Evolutionary conservation across 2,329 filamentous ascomycete genomes (phyloP).

Genomic region (Alternaria metachromatica): DNA sequence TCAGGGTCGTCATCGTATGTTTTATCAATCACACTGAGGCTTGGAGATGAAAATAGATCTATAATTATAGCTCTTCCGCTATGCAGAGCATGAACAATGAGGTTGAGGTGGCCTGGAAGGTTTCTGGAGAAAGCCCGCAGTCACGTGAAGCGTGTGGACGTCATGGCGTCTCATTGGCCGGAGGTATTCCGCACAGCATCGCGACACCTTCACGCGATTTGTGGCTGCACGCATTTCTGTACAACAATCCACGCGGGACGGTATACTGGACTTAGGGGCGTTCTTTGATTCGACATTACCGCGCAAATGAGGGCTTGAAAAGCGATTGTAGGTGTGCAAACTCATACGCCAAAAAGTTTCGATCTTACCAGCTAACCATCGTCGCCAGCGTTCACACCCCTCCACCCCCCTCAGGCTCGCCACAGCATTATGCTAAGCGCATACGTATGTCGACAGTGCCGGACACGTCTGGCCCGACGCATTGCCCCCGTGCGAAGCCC

Average conservation of each 20-base stretch:
- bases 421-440: conserved; percentile 37
- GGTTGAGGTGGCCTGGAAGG: not conserved
- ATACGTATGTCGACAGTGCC: conserved; percentile 45
- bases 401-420: not conserved
- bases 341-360: not conserved
- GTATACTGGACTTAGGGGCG: not conserved
- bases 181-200: conserved; percentile 7
- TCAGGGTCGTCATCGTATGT: conserved; percentile 74
- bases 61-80: not conserved
- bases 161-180: conserved; percentile 16
- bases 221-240: not conserved
- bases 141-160: conserved; percentile 32
- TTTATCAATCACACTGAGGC: not conserved
- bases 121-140: not conserved
- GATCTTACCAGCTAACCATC: conserved; percentile 4
- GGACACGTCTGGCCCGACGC: conserved; percentile 28
- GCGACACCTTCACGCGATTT: conserved; percentile 4
- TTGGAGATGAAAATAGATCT: too few species aligned
- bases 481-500: conserved; percentile 9
- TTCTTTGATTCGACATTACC: not conserved
- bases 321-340: not conserved
- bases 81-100: not conserved
- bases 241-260: not conserved
- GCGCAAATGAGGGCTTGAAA: not conserved
- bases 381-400: conserved; percentile 1